phyloP scores from a whole-genome alignment of 2,329 filamentous ascomycete species.

The Clarireedia hainanense region DNA sequence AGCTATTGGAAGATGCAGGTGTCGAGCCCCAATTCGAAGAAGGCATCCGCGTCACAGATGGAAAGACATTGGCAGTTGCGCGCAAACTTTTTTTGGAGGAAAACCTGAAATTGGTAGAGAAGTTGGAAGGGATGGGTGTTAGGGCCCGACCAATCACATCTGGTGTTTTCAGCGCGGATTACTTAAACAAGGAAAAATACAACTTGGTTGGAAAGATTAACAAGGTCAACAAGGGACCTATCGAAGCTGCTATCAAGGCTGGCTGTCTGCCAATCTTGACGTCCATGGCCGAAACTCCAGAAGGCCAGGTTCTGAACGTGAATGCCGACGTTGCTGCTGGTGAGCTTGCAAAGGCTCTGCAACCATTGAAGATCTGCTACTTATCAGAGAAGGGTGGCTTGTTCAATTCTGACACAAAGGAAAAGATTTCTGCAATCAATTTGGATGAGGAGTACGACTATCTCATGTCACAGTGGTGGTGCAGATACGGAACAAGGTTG shows the following conservation, averaged over 20 bases:
- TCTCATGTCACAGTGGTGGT: conserved; percentile 91
- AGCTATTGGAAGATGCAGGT: conserved; percentile 78
- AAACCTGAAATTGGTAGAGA: conserved; percentile 86
- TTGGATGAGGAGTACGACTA: conserved; percentile 92
- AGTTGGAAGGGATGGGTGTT: conserved; percentile 82
- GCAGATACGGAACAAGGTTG: conserved; percentile 84
- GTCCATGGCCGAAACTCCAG: conserved; percentile 88
- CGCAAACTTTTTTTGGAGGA: conserved; percentile 91
- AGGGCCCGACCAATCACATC: conserved; percentile 81
- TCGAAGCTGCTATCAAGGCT: conserved; percentile 84
- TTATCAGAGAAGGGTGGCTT: conserved; percentile 96
- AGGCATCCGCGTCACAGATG: conserved; percentile 91
- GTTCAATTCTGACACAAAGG: conserved; percentile 85
- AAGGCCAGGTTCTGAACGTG: conserved; percentile 91
- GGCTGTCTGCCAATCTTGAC: conserved; percentile 90
- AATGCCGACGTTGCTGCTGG: conserved; percentile 96
- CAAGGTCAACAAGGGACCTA: conserved; percentile 80
- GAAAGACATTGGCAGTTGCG: conserved; percentile 85
- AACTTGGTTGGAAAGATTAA: conserved; percentile 94
- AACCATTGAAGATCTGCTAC: conserved; percentile 96
- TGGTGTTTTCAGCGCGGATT: conserved; percentile 87
- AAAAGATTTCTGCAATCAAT: conserved; percentile 97
- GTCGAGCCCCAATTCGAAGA: conserved; percentile 95
- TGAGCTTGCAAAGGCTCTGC: conserved; percentile 78
- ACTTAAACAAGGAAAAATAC: conserved; percentile 94